Conservation (phyloP, 768 basidiomycete species). For the Collybia nuda region DNA sequence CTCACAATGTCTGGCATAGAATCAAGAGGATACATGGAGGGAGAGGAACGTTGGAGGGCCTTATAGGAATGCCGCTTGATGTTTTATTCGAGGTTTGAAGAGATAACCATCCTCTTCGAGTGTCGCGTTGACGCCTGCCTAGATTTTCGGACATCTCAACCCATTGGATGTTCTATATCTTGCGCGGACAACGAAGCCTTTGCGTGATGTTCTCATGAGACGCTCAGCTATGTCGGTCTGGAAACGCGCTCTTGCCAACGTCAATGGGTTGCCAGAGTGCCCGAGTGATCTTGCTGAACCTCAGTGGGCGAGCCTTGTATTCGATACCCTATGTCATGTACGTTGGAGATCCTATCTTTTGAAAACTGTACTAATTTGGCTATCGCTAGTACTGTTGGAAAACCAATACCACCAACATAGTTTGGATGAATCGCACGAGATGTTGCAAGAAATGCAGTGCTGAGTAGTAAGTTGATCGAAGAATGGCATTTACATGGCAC, state of each 20-base stretch:
- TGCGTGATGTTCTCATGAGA: slow-evolving; percentile 16
- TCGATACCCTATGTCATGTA: slow-evolving; percentile 18
- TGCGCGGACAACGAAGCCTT: slow-evolving; percentile 3
- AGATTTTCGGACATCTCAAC: slow-evolving; percentile 1
- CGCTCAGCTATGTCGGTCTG: slow-evolving; percentile 21
- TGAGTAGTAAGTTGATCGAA: slow-evolving; percentile 6
- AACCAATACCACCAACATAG: slow-evolving; percentile 5
- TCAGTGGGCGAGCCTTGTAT: slow-evolving; percentile 19
- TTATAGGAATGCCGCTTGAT: slow-evolving; percentile 25
- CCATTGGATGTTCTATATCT: slow-evolving; percentile 3
- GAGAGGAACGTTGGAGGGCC: slow-evolving; percentile 18
- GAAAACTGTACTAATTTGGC: background rate
- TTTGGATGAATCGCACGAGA: slow-evolving; percentile 14
- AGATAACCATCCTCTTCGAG: background rate
- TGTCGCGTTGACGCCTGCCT: background rate
- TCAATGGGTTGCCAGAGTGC: slow-evolving; percentile 19
- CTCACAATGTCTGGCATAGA: background rate
- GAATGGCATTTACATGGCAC: background rate
- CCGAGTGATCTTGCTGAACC: slow-evolving; percentile 25
- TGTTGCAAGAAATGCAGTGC: slow-evolving; percentile 16
- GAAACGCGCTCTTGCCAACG: slow-evolving; percentile 14
- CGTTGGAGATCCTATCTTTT: background rate
- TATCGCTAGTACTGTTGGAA: slow-evolving; percentile 8
- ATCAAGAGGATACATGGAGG: slow-evolving; percentile 15
- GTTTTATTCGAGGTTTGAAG: slow-evolving; percentile 23